Evolutionary conservation across 495 filamentous ascomycete species (phyloP).

Genomic region (Penicillium paradoxum): DNA sequence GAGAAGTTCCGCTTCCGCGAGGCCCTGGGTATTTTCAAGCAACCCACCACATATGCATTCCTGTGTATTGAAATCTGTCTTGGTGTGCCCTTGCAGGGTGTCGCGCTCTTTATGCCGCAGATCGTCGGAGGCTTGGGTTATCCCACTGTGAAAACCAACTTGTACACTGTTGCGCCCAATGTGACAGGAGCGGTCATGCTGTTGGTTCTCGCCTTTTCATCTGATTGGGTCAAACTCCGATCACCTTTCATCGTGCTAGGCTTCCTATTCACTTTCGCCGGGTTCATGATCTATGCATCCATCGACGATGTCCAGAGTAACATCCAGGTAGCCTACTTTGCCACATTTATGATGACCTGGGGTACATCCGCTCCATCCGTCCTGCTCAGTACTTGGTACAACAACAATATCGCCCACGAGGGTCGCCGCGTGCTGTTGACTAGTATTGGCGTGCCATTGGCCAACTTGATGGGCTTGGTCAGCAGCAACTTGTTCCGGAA

Average conservation of each 20-base stretch:
- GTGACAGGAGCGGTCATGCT: conserved; percentile 63
- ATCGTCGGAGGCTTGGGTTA: conserved; percentile 63
- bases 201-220: conserved; percentile 62
- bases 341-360: conserved; percentile 82
- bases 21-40: conserved; percentile 57
- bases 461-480: conserved; percentile 79
- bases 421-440: conserved; percentile 65
- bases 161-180: conserved; percentile 74
- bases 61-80: conserved; percentile 68
- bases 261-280: conserved; percentile 67
- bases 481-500: conserved; percentile 68
- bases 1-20: conserved; percentile 65
- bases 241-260: conserved; percentile 71
- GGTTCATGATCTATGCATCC: conserved; percentile 69
- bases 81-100: conserved; percentile 69
- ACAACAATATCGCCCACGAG: conserved; percentile 78
- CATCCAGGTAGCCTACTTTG: conserved; percentile 66
- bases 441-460: conserved; percentile 67
- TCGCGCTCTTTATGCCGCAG: conserved; percentile 67
- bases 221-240: conserved; percentile 59
- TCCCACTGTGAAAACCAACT: conserved; percentile 63
- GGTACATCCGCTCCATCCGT: conserved; percentile 52
- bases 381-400: conserved; percentile 59
- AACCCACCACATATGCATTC: conserved; percentile 58
- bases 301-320: conserved; percentile 55